Evolutionary conservation across 73 alveolate species (phyloP).

Genomic region (Tetrahymena malaccensis): DNA sequence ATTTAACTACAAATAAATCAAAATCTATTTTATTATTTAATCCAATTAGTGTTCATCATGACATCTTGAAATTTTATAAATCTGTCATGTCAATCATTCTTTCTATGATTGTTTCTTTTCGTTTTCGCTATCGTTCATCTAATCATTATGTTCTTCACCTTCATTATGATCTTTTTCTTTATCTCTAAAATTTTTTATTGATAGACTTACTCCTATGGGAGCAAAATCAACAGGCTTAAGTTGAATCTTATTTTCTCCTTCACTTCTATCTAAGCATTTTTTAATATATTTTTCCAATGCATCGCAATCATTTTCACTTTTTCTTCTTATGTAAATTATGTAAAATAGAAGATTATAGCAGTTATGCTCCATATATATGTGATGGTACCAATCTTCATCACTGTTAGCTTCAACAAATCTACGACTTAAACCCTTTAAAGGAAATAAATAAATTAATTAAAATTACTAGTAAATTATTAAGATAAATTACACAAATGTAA

Average conservation of each 20-base stretch:
- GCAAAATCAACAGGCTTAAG: not conserved
- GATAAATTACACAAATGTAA: slow-evolving; percentile 1
- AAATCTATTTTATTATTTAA: no score
- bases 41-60: no score
- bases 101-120: not conserved
- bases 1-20: no score
- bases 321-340: slow-evolving; percentile 44
- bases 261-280: slow-evolving; percentile 7
- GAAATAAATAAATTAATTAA: not conserved
- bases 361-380: slow-evolving; percentile 59
- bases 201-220: not conserved
- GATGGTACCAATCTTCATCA: slow-evolving; percentile 40
- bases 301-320: slow-evolving; percentile 38
- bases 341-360: slow-evolving; percentile 52
- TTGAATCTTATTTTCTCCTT: not conserved
- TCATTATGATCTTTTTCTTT: not conserved
- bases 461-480: not conserved
- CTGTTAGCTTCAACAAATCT: not conserved
- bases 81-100: not conserved
- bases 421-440: slow-evolving; percentile 1
- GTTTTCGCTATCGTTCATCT: not conserved
- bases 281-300: slow-evolving; percentile 58
- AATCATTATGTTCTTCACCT: not conserved
- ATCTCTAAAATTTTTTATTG: not conserved
- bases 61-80: no score